Conservation (phyloP, 2,329 filamentous ascomycete species). For the Hypoxylon sp. region DNA sequence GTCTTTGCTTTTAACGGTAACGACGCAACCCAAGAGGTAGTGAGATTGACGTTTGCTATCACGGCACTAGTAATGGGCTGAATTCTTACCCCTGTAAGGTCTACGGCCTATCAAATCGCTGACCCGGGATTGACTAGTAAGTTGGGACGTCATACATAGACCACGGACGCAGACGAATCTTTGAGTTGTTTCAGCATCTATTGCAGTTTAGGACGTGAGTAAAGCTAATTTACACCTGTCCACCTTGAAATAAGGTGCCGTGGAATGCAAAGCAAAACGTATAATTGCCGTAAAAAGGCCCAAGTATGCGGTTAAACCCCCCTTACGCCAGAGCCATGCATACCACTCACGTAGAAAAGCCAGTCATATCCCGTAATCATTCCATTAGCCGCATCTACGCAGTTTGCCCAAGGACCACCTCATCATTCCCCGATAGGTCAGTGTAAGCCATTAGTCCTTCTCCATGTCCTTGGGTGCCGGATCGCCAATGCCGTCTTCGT, state of each 20-base stretch:
- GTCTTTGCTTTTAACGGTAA: conserved; percentile 2
- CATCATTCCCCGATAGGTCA: not conserved
- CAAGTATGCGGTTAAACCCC: conserved; percentile 25
- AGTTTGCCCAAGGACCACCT: not conserved
- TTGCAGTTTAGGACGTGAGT: conserved; percentile 6
- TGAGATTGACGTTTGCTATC: conserved; percentile 27
- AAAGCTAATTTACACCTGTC: conserved; percentile 20
- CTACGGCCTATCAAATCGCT: conserved; percentile 10
- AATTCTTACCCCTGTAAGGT: conserved; percentile 13
- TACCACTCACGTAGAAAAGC: conserved; percentile 31
- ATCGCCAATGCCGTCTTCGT: conserved; percentile 96
- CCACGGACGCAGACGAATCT: conserved; percentile 8
- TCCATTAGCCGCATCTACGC: conserved; percentile 17
- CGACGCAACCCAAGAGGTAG: conserved; percentile 4
- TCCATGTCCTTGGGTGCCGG: conserved; percentile 96
- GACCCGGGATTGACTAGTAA: conserved; percentile 6
- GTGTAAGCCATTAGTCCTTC: conserved; percentile 64
- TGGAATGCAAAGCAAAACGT: conserved; percentile 25
- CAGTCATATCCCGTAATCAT: conserved; percentile 43
- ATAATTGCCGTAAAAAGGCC: conserved; percentile 14
- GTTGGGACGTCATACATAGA: not conserved
- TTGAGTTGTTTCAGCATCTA: conserved; percentile 9
- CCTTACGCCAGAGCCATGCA: conserved; percentile 49
- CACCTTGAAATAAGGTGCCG: conserved; percentile 12
- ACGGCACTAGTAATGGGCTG: conserved; percentile 25